A percentile compares a stretch with the other conserved stretches of the same genome.
Evolutionary conservation across 176 grass and related monocot genomes (phyloP).

Genomic region (Oryza longistaminata): DNA sequence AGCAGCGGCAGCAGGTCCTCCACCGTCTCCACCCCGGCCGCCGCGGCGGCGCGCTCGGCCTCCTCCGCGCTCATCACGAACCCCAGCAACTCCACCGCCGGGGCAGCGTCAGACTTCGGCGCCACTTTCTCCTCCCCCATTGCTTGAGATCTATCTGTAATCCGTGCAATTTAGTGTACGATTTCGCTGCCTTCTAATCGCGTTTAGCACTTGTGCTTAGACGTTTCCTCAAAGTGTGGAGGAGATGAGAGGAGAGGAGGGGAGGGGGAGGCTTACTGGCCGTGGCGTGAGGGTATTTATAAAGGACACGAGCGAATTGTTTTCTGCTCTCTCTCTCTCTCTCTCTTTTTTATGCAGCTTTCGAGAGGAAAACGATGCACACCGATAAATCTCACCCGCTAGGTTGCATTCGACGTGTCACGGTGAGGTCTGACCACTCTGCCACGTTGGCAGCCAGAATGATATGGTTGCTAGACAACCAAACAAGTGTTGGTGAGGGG

Average conservation of each 20-base stretch:
- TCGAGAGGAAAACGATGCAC: conserved; percentile 9
- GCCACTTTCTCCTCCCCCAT: conserved; percentile 61
- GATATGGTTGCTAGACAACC: conserved; percentile 9
- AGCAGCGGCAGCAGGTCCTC: conserved; percentile 81
- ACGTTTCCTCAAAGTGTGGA: conserved; percentile 58
- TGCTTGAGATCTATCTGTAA: conserved; percentile 38
- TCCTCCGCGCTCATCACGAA: conserved; percentile 80
- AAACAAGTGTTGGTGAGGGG: not conserved
- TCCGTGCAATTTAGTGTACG: not conserved
- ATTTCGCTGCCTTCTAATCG: conserved; percentile 20
- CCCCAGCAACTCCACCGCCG: conserved; percentile 47
- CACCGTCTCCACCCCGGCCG: conserved; percentile 46
- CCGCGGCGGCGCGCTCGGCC: conserved; percentile 53
- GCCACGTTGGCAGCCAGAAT: not conserved
- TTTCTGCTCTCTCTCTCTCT: not conserved
- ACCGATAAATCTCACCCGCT: conserved; percentile 1
- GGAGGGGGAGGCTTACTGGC: conserved; percentile 6
- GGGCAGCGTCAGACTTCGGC: conserved; percentile 7
- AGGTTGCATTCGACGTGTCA: conserved; percentile 27
- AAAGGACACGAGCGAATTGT: conserved; percentile 27
- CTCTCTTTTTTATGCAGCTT: not conserved
- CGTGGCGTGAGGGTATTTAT: conserved; percentile 54
- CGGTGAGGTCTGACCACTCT: conserved; percentile 4
- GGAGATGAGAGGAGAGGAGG: conserved; percentile 18
- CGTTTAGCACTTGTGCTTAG: conserved; percentile 8